Base-by-base conservation (phyloP, 306 rosid genomes). In the Styphnolobium japonicum region DNA sequence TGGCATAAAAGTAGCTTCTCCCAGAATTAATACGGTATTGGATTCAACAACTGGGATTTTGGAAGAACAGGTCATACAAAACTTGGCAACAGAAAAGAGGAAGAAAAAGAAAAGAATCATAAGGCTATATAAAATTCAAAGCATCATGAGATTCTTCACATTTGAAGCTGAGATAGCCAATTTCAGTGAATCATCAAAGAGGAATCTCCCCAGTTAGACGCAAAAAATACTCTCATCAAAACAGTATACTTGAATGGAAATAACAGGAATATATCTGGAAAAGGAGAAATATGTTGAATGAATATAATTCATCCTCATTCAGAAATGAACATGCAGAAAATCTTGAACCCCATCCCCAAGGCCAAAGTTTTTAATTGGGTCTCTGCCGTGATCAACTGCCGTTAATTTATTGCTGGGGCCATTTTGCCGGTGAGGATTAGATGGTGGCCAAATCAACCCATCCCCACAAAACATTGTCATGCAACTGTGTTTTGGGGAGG, bases 241-340 rank as follows among this genome's bases (percentile, higher is more conserved):
- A 34, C 14, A 55, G 19, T 56, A 39, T 11, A 57, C 23, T 21
- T 11, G 23, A 11, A 29, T 37, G 23, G 40, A 69, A 61, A 49
- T 48, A 27, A 48, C 48, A 58, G 33, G 46, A 77, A 52, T 70
- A 65, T 19, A 43, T 53, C 64, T 25, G 23, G n/a, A 52, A 77
- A 42, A 75, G 87, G 73, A 78, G 61, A 57, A 58, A 77, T 14
- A 3, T 15, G 42, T 1, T 33, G 22, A 74, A 53, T 27, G 58
- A 25, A 43, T 27, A 49, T 68, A 42, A 22, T 46, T 78, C 23
- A 49, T 61, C n/a, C 68, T 71, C 70, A 23, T 63, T 62, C n/a
- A 21, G 11, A 27, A 61, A 61, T 48, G n/a, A 67, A 45, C n/a
- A n/a, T 3, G 1, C 61, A 51, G 2, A 39, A 58, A n/a, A 11